These are phyloP conservation scores for Tuber magnatum DNA, from an alignment of 495 filamentous ascomycete species.

Conservation along the genomic window DNA sequence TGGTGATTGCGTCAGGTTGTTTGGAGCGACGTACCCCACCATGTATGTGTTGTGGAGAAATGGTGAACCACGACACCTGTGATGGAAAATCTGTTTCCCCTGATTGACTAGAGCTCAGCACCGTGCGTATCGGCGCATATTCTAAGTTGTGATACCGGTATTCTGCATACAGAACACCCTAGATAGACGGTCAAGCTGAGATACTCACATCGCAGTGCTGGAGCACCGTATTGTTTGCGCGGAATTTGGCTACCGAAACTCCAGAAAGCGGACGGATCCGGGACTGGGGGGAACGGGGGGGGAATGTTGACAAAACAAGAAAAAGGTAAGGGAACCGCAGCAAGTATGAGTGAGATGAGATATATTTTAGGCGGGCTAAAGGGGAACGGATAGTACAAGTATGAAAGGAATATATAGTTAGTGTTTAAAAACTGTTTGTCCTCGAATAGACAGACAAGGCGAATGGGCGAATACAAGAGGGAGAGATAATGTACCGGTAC, in stretches of 20 bases:
- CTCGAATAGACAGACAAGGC: slow-evolving; percentile 8
- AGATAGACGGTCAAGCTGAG: background rate
- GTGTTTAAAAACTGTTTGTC: background rate
- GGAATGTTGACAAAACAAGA: slow-evolving; percentile 12
- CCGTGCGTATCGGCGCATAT: background rate
- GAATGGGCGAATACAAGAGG: slow-evolving; percentile 14
- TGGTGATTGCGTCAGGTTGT: background rate
- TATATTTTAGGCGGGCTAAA: background rate
- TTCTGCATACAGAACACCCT: background rate
- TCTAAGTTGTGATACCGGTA: background rate
- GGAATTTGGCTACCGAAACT: background rate
- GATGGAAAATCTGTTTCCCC: background rate
- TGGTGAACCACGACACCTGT: background rate
- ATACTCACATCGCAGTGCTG: background rate
- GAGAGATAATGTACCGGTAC: slow-evolving; percentile 16
- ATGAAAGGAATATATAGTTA: slow-evolving; percentile 10
- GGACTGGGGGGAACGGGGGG: slow-evolving; percentile 28
- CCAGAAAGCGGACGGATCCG: background rate
- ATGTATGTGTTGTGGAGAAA: slow-evolving; percentile 4
- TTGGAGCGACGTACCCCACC: background rate
- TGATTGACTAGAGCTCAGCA: background rate
- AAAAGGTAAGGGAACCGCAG: slow-evolving; percentile 7
- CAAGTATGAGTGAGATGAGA: background rate
- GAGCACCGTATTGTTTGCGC: background rate
- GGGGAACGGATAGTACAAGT: slow-evolving; percentile 3